Base-by-base conservation (phyloP, 306 rosid genomes). In the Sicyos baderoa region DNA sequence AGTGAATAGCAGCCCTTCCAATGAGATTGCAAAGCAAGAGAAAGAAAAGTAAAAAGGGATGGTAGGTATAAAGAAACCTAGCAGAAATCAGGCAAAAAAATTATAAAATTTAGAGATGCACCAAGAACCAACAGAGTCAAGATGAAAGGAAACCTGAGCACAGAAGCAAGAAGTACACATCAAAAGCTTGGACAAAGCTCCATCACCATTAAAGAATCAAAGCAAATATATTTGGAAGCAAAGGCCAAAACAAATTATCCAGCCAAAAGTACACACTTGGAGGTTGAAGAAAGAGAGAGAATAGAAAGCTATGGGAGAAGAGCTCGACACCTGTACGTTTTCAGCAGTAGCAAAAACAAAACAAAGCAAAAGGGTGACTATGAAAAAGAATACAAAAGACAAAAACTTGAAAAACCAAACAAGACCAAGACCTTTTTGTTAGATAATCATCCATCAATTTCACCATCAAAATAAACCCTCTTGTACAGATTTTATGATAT, bases 221-320 rank as follows among this genome's bases (percentile, higher is more conserved):
- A 65, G 71, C 56, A 25, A 67, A 45, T 3, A 25, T 23, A 67
- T 67, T 67, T 48, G 8, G 44, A 48, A 23, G 44, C 55, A 48
- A 37, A 48, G 22, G 56, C 45, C 53, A 15, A 48, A 47, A 67
- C 72, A 67, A 22, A 67, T 48, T 67, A 15, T 48, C 72, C 72
- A 67, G 57, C 45, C 57, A 67, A 48, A 67, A 67, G 56, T 9
- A 57, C 72, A 67, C 72, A 67, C 57, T 47, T 67, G 72, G 72
- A 67, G 56, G 72, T 3, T 23, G 42, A 27, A 11, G 25, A 59
- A 29, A 62, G 50, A 61, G 67, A 60, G 15, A 19, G 32, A 63
- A 63, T 3, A 22, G 54, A 47, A 23, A 47, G 72, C 72, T 16
- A 22, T 9, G 72, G 4, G n/a, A 48, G 56, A 48, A 22, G 23